Percentiles rank a stretch among this genome's conserved stretches.
Conservation (phyloP, 202 grass and related monocot genomes). For the Carex arenaria region DNA sequence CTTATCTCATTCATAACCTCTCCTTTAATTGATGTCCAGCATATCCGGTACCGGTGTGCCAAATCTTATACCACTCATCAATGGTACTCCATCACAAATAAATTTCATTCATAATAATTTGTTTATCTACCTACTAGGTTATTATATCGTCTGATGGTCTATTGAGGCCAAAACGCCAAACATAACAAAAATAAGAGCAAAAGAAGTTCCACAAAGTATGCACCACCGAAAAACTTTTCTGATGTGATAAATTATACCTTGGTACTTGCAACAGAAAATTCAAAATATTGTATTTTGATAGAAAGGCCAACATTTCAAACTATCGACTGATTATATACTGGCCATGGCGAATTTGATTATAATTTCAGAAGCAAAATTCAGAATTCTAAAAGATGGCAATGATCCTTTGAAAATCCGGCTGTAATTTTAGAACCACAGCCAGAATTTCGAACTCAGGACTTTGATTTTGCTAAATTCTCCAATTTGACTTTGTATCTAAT, state of each 20-base stretch:
- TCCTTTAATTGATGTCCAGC: neutral
- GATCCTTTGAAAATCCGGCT: neutral
- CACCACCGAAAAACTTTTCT: neutral
- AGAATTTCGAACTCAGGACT: neutral
- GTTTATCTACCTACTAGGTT: neutral
- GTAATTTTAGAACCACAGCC: neutral
- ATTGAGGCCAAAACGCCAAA: neutral
- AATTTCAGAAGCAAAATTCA: neutral
- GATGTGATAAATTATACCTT: neutral
- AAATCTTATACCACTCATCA: neutral
- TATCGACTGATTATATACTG: neutral
- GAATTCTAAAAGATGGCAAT: neutral
- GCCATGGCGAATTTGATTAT: neutral
- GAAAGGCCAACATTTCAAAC: neutral
- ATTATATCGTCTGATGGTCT: neutral
- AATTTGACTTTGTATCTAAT: neutral
- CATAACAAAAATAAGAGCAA: neutral
- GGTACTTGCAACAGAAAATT: neutral
- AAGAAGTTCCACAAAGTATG: neutral
- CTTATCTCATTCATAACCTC: neutral
- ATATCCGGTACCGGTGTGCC: neutral
- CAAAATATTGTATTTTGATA: neutral
- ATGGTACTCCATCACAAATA: neutral
- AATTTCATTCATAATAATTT: neutral
- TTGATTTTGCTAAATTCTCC: neutral